Evolutionary conservation across 495 filamentous ascomycete genomes (phyloP).

Genomic region (Lindgomyces ingoldianus): DNA sequence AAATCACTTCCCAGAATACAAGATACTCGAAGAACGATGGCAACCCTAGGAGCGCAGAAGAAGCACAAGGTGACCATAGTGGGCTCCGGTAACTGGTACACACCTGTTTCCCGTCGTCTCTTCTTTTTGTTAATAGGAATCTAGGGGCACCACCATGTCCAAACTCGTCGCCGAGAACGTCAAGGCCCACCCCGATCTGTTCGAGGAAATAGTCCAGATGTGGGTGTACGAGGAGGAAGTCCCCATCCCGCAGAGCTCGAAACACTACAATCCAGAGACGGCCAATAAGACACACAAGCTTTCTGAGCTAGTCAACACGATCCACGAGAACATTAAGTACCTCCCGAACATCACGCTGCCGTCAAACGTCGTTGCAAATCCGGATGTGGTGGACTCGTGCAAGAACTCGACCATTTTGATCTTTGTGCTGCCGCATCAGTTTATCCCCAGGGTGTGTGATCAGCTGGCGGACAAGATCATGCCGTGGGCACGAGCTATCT

Average conservation of each 20-base stretch:
- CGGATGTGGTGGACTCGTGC: conserved; percentile 79
- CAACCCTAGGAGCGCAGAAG: conserved; percentile 47
- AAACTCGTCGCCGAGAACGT: conserved; percentile 97
- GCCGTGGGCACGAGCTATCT: conserved; percentile 89
- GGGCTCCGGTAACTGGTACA: conserved; percentile 94
- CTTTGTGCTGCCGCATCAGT: conserved; percentile 98
- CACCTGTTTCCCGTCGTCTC: background rate
- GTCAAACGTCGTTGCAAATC: conserved; percentile 82
- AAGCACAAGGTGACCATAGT: conserved; percentile 95
- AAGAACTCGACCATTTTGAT: conserved; percentile 82
- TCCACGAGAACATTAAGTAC: conserved; percentile 98
- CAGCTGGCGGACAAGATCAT: conserved; percentile 85
- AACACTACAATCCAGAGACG: conserved; percentile 53
- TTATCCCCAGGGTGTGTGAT: conserved; percentile 84
- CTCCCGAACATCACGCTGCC: conserved; percentile 84
- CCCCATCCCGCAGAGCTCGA: conserved; percentile 60
- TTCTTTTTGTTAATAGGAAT: background rate
- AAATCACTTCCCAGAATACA: background rate
- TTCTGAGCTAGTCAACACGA: conserved; percentile 82
- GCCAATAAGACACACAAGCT: conserved; percentile 74
- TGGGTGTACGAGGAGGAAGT: conserved; percentile 94
- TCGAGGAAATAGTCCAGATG: conserved; percentile 91
- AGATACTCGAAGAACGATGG: conserved; percentile 37
- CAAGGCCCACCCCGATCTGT: conserved; percentile 69
- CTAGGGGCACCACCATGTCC: conserved; percentile 89